Conservation (phyloP, 257 asterid species). For the Thymus quinquecostatus region DNA sequence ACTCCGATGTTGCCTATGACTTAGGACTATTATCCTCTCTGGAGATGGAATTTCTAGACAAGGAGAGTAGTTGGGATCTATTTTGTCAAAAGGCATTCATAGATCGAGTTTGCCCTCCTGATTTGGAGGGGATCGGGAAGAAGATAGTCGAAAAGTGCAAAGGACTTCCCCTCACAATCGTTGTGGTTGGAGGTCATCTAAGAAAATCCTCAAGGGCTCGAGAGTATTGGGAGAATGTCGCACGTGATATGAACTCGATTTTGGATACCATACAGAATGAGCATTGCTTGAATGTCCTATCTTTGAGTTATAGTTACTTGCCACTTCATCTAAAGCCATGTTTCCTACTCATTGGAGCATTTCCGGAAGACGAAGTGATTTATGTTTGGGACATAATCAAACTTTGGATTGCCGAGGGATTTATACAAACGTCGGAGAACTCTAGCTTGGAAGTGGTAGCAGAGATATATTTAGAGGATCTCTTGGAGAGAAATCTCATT, state of each 20-base stretch:
- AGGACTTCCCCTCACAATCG: slow-evolving; percentile 7
- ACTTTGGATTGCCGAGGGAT: background rate
- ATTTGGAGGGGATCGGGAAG: background rate
- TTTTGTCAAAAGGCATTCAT: background rate
- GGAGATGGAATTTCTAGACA: background rate
- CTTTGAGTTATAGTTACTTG: background rate
- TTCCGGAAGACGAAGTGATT: background rate
- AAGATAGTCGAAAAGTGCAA: background rate
- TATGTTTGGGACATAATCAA: background rate
- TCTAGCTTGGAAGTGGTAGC: background rate
- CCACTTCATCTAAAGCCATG: slow-evolving; percentile 7
- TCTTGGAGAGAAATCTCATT: background rate
- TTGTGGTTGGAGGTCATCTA: background rate
- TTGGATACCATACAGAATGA: background rate
- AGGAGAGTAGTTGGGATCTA: background rate
- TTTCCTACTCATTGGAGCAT: background rate
- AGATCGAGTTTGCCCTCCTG: background rate
- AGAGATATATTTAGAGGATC: background rate
- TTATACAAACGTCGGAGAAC: background rate
- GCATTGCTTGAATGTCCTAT: background rate
- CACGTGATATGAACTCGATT: background rate
- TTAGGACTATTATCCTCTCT: background rate
- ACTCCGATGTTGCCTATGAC: background rate
- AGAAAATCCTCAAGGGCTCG: background rate
- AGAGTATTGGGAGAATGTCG: slow-evolving; percentile 9